A percentile compares a stretch with the other conserved stretches of the same genome.
These are phyloP conservation scores for Inga oerstediana DNA, from an alignment of 306 rosid genomes.

Conservation along the genomic window DNA sequence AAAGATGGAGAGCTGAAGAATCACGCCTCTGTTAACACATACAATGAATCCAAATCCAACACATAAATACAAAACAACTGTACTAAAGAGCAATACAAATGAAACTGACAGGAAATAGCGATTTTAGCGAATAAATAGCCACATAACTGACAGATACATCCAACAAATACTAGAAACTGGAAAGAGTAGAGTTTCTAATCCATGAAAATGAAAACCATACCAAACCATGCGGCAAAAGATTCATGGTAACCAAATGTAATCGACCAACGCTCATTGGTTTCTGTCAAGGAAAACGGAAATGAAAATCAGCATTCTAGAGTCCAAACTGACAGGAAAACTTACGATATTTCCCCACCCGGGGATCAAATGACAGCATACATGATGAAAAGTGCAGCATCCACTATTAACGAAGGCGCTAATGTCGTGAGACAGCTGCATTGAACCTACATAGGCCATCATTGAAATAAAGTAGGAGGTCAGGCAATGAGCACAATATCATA, in stretches of 20 bases:
- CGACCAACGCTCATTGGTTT: constrained; percentile 53
- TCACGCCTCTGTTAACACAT: constrained; percentile 60
- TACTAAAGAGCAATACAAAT: constrained; percentile 3
- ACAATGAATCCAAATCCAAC: constrained; percentile 21
- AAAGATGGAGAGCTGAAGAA: constrained; percentile 60
- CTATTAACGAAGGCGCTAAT: constrained; percentile 40
- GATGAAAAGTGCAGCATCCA: constrained; percentile 47
- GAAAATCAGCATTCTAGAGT: constrained; percentile 25
- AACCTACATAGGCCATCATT: constrained; percentile 63
- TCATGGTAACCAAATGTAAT: constrained; percentile 55
- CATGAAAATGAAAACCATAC: constrained; percentile 50
- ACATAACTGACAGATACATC: constrained; percentile 3
- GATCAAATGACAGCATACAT: constrained; percentile 50
- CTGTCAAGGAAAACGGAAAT: constrained; percentile 45
- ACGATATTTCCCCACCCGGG: neutral
- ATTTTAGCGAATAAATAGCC: neutral
- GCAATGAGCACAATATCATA: constrained; percentile 29
- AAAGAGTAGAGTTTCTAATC: constrained; percentile 7
- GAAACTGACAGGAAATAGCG: neutral
- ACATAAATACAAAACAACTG: constrained; percentile 8
- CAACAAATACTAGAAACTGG: neutral
- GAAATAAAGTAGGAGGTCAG: constrained; percentile 36
- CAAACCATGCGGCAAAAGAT: constrained; percentile 63
- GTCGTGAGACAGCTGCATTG: constrained; percentile 59
- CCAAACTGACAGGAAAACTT: constrained; percentile 3